Evolutionary conservation across 495 filamentous ascomycete genomes (phyloP), one percentile per base, ranked within the genome.

Genomic region (Pyronema domesticum): DNA sequence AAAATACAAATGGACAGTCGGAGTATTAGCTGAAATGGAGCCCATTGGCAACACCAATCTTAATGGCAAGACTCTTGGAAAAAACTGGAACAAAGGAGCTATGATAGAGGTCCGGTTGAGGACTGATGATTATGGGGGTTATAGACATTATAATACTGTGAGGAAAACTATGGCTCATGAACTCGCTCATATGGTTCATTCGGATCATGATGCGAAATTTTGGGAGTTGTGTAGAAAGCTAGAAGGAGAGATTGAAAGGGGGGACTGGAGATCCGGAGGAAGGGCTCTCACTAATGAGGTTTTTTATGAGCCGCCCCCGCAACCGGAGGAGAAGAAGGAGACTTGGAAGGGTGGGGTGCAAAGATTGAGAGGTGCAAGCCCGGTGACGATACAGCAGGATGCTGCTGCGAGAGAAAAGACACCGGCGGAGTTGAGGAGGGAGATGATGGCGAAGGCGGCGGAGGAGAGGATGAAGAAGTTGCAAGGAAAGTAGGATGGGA

Each of bases 111-210:
- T 98, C 48, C 72, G 91, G 0, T 68, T 98, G 37, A 74, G 91
- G 11, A 95, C 91, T 6, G 91, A 98, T 68, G 86, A 84, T 11
- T 89, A 89, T 67, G 89, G 94, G 67, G 91, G 91, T 6, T 98
- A 89, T 59, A 68, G 91, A 14, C 85, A 95, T 64, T 98, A 96
- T 63, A 79, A 82, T 56, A 85, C 79, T 0, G 93, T 98, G 33
- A 74, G 91, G 43, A 86, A 84, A 60, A 95, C 91, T 60, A 73
- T 96, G 33, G 95, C 89, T 63, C 91, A 98, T 66, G 91, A 98
- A 74, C 72, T 98, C 42, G 81, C 89, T 65, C 91, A 98, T 68
- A 94, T 89, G 62, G 87, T 93, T 8, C 80, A 80, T 63, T 75
- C 80, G 0, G 76, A 82, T 0, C 91, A 98, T 68, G 87, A 95